A percentile compares a stretch with the other conserved stretches of the same genome.
These are phyloP conservation scores for Phragmites australis DNA, from an alignment of 176 grass and related monocot genomes.

Conservation along the genomic window DNA sequence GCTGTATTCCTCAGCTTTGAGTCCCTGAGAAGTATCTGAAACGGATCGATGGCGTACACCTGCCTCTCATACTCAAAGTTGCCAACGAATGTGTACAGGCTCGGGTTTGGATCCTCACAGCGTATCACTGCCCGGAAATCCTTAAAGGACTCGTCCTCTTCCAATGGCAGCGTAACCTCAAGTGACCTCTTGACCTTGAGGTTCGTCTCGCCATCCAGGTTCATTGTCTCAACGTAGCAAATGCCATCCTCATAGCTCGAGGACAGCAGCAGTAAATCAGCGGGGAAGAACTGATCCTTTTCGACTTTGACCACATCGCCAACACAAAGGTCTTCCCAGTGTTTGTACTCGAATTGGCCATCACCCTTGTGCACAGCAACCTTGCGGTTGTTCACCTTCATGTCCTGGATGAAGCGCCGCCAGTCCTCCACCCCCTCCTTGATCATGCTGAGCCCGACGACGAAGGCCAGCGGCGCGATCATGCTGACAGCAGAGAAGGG, in stretches of 20 bases:
- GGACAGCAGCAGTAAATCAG: slow-evolving; percentile 73
- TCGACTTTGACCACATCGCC: slow-evolving; percentile 91
- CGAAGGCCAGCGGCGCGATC: slow-evolving; percentile 86
- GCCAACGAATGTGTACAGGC: slow-evolving; percentile 82
- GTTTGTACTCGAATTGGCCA: slow-evolving; percentile 59
- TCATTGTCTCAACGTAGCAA: slow-evolving; percentile 99
- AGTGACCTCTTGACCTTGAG: slow-evolving; percentile 97
- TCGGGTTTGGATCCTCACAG: slow-evolving; percentile 97
- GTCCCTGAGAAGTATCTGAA: slow-evolving; percentile 92
- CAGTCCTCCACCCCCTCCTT: slow-evolving; percentile 97
- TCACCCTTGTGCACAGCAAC: slow-evolving; percentile 60
- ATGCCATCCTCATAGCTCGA: slow-evolving; percentile 98
- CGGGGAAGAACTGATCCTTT: slow-evolving; percentile 98
- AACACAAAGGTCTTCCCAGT: slow-evolving; percentile 80
- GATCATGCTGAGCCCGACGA: slow-evolving; percentile 83
- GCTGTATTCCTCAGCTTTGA: slow-evolving; percentile 94
- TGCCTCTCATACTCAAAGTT: slow-evolving; percentile 94
- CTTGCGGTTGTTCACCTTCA: slow-evolving; percentile 93
- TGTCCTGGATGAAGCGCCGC: slow-evolving; percentile 92
- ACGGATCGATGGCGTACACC: slow-evolving; percentile 75
- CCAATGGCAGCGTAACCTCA: slow-evolving; percentile 73
- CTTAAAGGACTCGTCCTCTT: slow-evolving; percentile 73
- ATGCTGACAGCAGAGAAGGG: slow-evolving; percentile 83
- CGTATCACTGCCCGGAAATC: slow-evolving; percentile 74
- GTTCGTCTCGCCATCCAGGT: slow-evolving; percentile 94